Base-by-base conservation (phyloP, 495 filamentous ascomycete species). In the Eremomyces bilateralis region DNA sequence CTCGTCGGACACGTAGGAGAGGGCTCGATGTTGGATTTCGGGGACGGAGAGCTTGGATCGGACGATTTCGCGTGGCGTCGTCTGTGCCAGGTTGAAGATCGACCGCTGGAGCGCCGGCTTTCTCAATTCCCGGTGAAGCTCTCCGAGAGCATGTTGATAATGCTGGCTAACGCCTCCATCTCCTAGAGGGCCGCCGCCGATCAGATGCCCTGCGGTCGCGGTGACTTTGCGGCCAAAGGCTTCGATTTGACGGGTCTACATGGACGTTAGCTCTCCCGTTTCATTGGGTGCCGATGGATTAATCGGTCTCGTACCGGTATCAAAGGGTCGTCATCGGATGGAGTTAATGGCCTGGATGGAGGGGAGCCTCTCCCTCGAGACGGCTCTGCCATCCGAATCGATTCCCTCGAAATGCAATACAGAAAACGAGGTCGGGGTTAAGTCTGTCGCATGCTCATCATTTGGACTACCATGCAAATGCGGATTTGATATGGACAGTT, bases 181-280 rank as follows among this genome's bases (percentile, higher is more conserved):
- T 37, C 65, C 57, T 24, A 69, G 46, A 19, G 75, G 73, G 33
- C 69, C 41, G n/a, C n/a, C n/a, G 12, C 34, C 73, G 35, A 92
- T 82, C 42, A 99, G 62, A 50, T 90, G 82, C 49, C 71, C 76
- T 27, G 88, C 90, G 13, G 88, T 95, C 16, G 80, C 80, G 18
- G 84, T 84, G 37, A 99, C 83, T 58, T 92, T 99, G 45, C 83
- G 70, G 34, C 80, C 71, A 56, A 99, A 93, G 24, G 83, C 80
- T 57, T 93, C 82, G 41, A 99, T 58, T 42, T 84, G 78, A 47
- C 80, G 73, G 29, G 80, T 68, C 85, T 95, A 51, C 19, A 29
- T 19, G 34, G 15, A 33, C 24, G 24, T 27, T n/a, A n/a, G n/a
- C n/a, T n/a, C n/a, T n/a, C n/a, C n/a, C n/a, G n/a, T n/a, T n/a